Evolutionary conservation across 805 yeast species (phyloP), one percentile per base, ranked within the genome.

Genomic region (Candida awuae): DNA sequence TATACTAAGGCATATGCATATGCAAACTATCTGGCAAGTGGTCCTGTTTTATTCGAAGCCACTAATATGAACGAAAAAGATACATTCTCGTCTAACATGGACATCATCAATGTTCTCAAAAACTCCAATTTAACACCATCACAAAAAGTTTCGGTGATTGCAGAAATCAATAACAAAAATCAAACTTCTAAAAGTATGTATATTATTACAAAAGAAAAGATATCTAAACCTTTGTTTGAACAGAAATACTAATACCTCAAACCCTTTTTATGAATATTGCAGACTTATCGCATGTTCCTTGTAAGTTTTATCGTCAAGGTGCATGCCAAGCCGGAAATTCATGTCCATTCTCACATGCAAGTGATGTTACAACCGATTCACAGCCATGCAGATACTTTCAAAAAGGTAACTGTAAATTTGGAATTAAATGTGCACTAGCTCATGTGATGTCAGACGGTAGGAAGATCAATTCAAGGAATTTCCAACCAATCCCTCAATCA

Each of bases 331-430:
- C 97, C 1, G 97, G 97, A 10, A 68, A 66, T 37, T 69, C 90
- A 1, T 90, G 98, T 59, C 96, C 96, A 2, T 90, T 90, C 56
- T 79, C 92, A 25, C 98, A 90, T 58, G 70, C 81, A 34, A 55
- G 75, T 37, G 83, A 80, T 39, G 67, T 72, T 5, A 56, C 68
- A n/a, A 62, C 65, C 26, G 78, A 72, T 35, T 61, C 68, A 33
- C 65, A 71, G 31, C 85, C 88, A 6, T 90, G 98, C 69, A 88
- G 87, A 67, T 90, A 88, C 61, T 90, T 85, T 59, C 92, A 83
- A 53, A 84, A 84, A 63, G 97, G 97, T n/a, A 86, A 87, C 55
- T 90, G 98, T 62, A 87, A 87, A 62, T 90, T 90, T 60, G 98
- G 98, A 4, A 66, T 75, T 37, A 88, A 87, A 54, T 90, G 98